Percentiles rank a stretch among this genome's conserved stretches.
Conservation (phyloP, 352 stramenopile genomes). For the Globisporangium viniferum region DNA sequence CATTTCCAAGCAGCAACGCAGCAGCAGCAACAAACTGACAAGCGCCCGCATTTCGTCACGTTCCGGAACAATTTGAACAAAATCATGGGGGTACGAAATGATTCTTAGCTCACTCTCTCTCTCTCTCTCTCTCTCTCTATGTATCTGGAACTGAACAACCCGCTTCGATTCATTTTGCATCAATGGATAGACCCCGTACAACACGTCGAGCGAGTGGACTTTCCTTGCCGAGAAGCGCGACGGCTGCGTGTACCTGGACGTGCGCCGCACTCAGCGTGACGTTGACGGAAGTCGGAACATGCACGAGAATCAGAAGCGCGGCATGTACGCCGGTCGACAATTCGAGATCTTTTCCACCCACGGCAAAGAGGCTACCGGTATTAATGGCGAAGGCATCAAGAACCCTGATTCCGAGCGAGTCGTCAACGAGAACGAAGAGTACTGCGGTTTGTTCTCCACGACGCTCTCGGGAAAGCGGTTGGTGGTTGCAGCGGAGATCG, state of each 20-base stretch:
- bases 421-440: slow-evolving; percentile 68
- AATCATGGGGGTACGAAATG: slow-evolving; percentile 59
- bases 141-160: not conserved
- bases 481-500: slow-evolving; percentile 61
- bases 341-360: slow-evolving; percentile 67
- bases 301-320: slow-evolving; percentile 49
- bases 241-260: slow-evolving; percentile 64
- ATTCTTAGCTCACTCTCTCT: not conserved
- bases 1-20: slow-evolving; percentile 30
- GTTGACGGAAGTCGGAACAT: slow-evolving; percentile 39
- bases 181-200: slow-evolving; percentile 62
- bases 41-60: slow-evolving; percentile 55
- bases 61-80: slow-evolving; percentile 86
- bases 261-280: slow-evolving; percentile 44
- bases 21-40: slow-evolving; percentile 14
- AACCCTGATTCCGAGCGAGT: slow-evolving; percentile 15
- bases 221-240: slow-evolving; percentile 51
- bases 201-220: slow-evolving; percentile 68
- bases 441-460: slow-evolving; percentile 64
- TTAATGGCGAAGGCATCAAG: not conserved
- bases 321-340: slow-evolving; percentile 61
- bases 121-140: not conserved
- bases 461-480: slow-evolving; percentile 48
- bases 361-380: not conserved
- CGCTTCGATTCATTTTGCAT: not conserved